Conservation (phyloP, 805 yeast species). For the Nakazawaea laoshanensis region DNA sequence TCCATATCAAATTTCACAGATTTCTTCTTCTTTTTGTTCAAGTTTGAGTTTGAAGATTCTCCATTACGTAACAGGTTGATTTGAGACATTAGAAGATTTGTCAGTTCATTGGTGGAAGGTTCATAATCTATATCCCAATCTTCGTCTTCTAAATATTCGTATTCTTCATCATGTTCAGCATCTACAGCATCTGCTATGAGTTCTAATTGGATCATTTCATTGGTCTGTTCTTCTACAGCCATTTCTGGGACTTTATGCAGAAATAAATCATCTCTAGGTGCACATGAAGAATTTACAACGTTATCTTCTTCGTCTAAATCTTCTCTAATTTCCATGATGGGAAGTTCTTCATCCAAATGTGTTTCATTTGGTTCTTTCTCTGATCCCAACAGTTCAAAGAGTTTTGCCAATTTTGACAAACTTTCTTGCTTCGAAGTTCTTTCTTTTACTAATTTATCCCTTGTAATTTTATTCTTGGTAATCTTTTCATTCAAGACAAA, state of each 20-base stretch:
- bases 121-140: conserved; percentile 13
- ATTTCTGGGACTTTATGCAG: neutral
- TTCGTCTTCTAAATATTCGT: conserved; percentile 18
- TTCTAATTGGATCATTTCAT: conserved; percentile 45
- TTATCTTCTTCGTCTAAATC: conserved; percentile 75
- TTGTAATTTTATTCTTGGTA: conserved; percentile 3
- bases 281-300: conserved; percentile 14
- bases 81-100: conserved; percentile 31
- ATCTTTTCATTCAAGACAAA: conserved; percentile 3
- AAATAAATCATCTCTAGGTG: conserved; percentile 3
- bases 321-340: conserved; percentile 53
- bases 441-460: conserved; percentile 6
- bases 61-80: conserved; percentile 22
- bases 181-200: conserved; percentile 41
- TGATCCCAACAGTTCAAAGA: conserved; percentile 16
- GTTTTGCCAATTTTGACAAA: conserved; percentile 16
- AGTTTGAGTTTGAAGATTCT: neutral
- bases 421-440: conserved; percentile 16
- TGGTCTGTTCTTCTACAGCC: conserved; percentile 16
- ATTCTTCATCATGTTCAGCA: conserved; percentile 24
- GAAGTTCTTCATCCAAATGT: neutral
- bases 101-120: conserved; percentile 20
- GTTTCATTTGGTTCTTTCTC: conserved; percentile 20
- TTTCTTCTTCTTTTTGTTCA: conserved; percentile 19
- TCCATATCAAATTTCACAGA: conserved; percentile 30